Percentiles rank a stretch among this genome's conserved stretches.
These are phyloP conservation scores for Hymenoscyphus salicellus DNA, from an alignment of 2,329 filamentous ascomycete genomes.

Conservation along the genomic window DNA sequence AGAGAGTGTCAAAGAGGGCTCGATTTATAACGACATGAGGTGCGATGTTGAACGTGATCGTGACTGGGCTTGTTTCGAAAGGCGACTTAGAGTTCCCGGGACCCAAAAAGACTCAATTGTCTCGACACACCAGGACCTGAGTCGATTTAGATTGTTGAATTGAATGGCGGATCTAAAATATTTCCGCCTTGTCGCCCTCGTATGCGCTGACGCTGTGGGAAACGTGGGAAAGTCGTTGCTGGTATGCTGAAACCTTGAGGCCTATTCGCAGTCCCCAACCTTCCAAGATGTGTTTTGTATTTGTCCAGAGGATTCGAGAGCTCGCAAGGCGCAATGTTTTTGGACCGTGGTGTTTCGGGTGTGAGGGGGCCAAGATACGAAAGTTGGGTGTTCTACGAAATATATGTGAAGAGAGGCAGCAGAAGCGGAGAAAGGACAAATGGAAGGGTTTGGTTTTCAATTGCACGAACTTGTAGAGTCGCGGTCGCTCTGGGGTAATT, in stretches of 20 bases:
- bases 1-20: background rate
- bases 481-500: background rate
- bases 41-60: background rate
- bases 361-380: background rate
- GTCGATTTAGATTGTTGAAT: background rate
- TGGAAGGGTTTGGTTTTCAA: background rate
- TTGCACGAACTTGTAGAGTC: background rate
- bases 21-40: conserved; percentile 27
- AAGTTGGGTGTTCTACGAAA: background rate
- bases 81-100: background rate
- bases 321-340: background rate
- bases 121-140: background rate
- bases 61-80: conserved; percentile 2
- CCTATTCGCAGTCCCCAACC: background rate
- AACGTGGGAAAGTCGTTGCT: background rate
- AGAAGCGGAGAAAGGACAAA: background rate
- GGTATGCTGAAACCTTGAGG: background rate
- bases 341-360: background rate
- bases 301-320: background rate
- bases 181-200: background rate
- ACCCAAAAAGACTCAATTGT: background rate
- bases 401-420: background rate
- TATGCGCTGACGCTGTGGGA: background rate
- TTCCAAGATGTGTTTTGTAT: background rate
- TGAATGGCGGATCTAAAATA: too few species aligned